Percentiles rank a stretch among this genome's conserved stretches.
These are phyloP conservation scores for Diaporthe sp. DNA, from an alignment of 2,329 filamentous ascomycete species.

Conservation along the genomic window DNA sequence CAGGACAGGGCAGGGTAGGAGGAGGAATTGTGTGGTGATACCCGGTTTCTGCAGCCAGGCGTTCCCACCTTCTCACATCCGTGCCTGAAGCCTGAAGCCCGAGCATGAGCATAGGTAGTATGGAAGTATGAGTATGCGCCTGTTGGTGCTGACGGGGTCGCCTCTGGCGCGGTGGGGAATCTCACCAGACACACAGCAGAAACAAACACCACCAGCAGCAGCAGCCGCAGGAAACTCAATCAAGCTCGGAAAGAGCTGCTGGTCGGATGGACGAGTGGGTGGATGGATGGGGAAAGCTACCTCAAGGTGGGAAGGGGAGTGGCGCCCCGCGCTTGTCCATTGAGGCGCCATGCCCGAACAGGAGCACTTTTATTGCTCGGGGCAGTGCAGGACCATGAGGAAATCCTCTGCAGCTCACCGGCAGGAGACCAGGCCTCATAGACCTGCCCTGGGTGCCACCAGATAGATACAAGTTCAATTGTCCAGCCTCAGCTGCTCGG, in stretches of 20 bases:
- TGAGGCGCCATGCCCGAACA: slow-evolving; percentile 15
- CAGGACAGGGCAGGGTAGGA: neutral
- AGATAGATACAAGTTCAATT: neutral
- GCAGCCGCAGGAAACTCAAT: neutral
- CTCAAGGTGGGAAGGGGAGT: neutral
- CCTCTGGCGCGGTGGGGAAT: slow-evolving; percentile 14
- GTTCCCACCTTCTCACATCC: slow-evolving; percentile 5
- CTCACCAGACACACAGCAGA: slow-evolving; percentile 8
- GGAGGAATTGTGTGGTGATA: slow-evolving; percentile 32
- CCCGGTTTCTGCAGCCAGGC: neutral
- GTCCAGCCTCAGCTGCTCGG: slow-evolving; percentile 25
- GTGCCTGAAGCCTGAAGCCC: slow-evolving; percentile 6
- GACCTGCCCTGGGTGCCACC: slow-evolving; percentile 14
- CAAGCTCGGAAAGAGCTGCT: neutral
- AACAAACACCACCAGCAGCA: neutral
- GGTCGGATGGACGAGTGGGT: neutral
- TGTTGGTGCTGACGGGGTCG: slow-evolving; percentile 5
- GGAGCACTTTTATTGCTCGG: slow-evolving; percentile 16
- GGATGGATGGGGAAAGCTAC: neutral
- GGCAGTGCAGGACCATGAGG: slow-evolving; percentile 28
- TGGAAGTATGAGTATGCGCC: neutral
- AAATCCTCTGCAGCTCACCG: slow-evolving; percentile 26
- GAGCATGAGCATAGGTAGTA: neutral
- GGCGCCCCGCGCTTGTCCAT: slow-evolving; percentile 11
- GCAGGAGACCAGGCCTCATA: slow-evolving; percentile 6